Conservation (phyloP, 495 filamentous ascomycete genomes). For the Thermochaetoides thermophila region DNA sequence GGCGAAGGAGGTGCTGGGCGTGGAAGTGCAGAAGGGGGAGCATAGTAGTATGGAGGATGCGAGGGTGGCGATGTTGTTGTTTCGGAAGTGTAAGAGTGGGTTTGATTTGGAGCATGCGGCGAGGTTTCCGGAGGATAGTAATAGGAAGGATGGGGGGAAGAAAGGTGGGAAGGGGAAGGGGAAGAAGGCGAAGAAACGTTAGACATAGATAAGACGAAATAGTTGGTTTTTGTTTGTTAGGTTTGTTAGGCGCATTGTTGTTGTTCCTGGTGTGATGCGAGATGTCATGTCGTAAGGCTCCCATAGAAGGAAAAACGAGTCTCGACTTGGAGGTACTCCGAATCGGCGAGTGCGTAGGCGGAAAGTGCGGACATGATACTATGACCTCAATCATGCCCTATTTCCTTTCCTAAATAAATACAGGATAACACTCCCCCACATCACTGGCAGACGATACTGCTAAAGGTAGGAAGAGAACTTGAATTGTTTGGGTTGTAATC, state of each 20-base stretch:
- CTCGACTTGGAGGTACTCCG: too few species aligned
- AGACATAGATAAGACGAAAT: slow-evolving; percentile 7
- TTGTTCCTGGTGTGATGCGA: too few species aligned
- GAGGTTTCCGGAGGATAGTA: slow-evolving; percentile 36
- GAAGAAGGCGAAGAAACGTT: slow-evolving; percentile 8
- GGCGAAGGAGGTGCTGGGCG: slow-evolving; percentile 59
- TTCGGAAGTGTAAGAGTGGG: slow-evolving; percentile 59
- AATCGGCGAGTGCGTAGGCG: too few species aligned
- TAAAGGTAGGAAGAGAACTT: too few species aligned
- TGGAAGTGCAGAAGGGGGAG: slow-evolving; percentile 69
- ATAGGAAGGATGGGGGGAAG: slow-evolving; percentile 28
- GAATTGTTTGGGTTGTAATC: too few species aligned
- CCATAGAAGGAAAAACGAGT: too few species aligned
- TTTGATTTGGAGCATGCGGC: slow-evolving; percentile 70
- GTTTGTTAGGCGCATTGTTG: too few species aligned
- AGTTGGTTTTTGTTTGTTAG: too few species aligned
- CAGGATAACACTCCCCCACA: too few species aligned
- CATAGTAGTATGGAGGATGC: slow-evolving; percentile 72
- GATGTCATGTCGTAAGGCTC: too few species aligned
- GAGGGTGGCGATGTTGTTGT: slow-evolving; percentile 73
- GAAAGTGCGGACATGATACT: neutral
- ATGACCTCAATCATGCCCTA: neutral
- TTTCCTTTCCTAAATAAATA: too few species aligned
- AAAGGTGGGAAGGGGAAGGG: slow-evolving; percentile 11
- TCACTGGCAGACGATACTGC: too few species aligned